A percentile compares a stretch with the other conserved stretches of the same genome.
phyloP scores from a whole-genome alignment of 2,329 filamentous ascomycete genomes.

The Diaporthe destruens region DNA sequence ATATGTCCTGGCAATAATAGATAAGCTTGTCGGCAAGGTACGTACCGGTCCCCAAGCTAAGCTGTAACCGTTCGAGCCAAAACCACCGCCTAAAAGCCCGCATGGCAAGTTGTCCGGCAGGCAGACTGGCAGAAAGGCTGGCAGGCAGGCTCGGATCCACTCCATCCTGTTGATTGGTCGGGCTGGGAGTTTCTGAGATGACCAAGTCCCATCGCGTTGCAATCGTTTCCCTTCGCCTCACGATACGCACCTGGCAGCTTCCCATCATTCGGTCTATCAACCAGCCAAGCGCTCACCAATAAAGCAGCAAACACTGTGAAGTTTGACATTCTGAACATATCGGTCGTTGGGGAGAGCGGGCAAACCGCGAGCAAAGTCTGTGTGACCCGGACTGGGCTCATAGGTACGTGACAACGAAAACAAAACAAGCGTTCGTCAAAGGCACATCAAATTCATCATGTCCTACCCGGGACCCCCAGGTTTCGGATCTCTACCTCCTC shows the following conservation, averaged over 20 bases:
- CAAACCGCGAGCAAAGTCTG: slow-evolving; percentile 38
- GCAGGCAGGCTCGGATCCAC: neutral
- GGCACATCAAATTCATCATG: slow-evolving; percentile 76
- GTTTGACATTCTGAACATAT: neutral
- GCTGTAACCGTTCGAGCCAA: neutral
- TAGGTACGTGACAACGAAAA: slow-evolving; percentile 62
- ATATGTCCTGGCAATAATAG: neutral
- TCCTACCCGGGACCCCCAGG: slow-evolving; percentile 90
- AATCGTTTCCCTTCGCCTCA: slow-evolving; percentile 14
- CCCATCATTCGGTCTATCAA: neutral
- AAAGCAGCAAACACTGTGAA: neutral
- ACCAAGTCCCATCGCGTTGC: slow-evolving; percentile 4
- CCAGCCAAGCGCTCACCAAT: neutral
- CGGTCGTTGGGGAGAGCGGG: slow-evolving; percentile 1
- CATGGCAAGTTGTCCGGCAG: neutral
- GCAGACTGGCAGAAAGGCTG: too few species aligned
- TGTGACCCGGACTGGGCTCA: slow-evolving; percentile 54
- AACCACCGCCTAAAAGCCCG: neutral
- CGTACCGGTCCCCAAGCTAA: neutral
- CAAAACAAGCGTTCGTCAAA: slow-evolving; percentile 46
- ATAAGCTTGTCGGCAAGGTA: neutral
- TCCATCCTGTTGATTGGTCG: slow-evolving; percentile 7
- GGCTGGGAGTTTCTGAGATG: neutral
- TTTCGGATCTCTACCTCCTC: slow-evolving; percentile 80
- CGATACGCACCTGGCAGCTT: neutral